Conservation (phyloP, 2,329 filamentous ascomycete genomes). For the Penicillium sp. region DNA sequence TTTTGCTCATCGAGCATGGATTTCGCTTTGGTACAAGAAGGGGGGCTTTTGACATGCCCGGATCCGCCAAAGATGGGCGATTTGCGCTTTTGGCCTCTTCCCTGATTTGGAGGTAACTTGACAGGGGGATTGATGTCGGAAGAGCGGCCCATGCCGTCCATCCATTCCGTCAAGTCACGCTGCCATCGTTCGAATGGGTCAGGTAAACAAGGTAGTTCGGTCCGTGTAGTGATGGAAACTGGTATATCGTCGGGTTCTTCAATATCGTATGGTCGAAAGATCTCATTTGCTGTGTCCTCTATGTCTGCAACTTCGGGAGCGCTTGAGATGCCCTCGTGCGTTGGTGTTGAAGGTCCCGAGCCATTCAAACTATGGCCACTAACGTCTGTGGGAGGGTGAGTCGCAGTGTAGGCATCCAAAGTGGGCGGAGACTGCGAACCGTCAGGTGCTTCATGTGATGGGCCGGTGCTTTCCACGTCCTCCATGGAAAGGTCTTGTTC, state of each 20-base stretch:
- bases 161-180: constrained; percentile 33
- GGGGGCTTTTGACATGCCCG: constrained; percentile 3
- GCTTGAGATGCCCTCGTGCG: constrained; percentile 16
- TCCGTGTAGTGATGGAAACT: background rate
- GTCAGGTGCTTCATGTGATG: background rate
- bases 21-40: constrained; percentile 1
- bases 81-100: constrained; percentile 38
- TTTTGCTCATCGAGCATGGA: constrained; percentile 12
- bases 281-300: constrained; percentile 23
- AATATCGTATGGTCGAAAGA: constrained; percentile 41
- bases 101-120: constrained; percentile 7
- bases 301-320: background rate
- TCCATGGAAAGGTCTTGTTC: constrained; percentile 2
- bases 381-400: constrained; percentile 1
- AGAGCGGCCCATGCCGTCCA: constrained; percentile 32
- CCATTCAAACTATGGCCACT: constrained; percentile 14
- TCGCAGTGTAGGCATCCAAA: background rate
- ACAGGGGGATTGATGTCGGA: constrained; percentile 21
- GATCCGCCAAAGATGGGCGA: constrained; percentile 18
- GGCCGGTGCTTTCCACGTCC: background rate
- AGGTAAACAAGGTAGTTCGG: constrained; percentile 17
- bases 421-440: background rate
- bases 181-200: constrained; percentile 31
- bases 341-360: constrained; percentile 12
- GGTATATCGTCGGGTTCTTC: constrained; percentile 36